phyloP scores from a whole-genome alignment of 805 yeast genomes.

The Pichia gijzeniarum region DNA sequence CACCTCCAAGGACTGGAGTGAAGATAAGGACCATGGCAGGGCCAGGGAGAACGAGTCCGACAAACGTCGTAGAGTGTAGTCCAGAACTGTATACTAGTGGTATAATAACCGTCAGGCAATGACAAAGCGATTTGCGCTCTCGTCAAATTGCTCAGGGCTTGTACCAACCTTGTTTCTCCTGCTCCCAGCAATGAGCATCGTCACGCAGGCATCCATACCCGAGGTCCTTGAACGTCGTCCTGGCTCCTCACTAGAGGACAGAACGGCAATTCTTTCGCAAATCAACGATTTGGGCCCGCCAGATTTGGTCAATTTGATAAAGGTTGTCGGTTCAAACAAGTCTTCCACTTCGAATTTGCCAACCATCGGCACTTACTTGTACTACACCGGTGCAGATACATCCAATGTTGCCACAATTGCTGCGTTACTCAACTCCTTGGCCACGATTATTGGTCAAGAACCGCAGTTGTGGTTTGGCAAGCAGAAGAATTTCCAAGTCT shows the following conservation, averaged over 20 bases:
- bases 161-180: too few species aligned
- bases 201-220: slow-evolving; percentile 58
- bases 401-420: slow-evolving; percentile 74
- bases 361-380: slow-evolving; percentile 64
- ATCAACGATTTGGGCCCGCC: slow-evolving; percentile 71
- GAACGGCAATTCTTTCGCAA: slow-evolving; percentile 52
- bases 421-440: slow-evolving; percentile 61
- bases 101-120: too few species aligned
- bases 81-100: too few species aligned
- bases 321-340: slow-evolving; percentile 22
- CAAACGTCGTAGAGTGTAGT: not conserved
- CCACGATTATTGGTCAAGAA: slow-evolving; percentile 52
- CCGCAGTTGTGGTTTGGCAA: slow-evolving; percentile 81
- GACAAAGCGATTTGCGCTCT: too few species aligned
- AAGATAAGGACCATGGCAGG: slow-evolving; percentile 4
- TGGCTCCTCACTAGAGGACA: slow-evolving; percentile 51
- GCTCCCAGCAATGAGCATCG: slow-evolving; percentile 14
- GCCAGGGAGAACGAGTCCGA: not conserved
- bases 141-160: too few species aligned
- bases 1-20: slow-evolving; percentile 73
- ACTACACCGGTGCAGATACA: slow-evolving; percentile 70
- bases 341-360: slow-evolving; percentile 19
- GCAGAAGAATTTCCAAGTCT: slow-evolving; percentile 59
- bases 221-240: slow-evolving; percentile 51
- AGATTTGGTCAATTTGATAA: slow-evolving; percentile 49